Evolutionary conservation across 345 rosid genomes (phyloP).

Genomic region (Eucalyptus globulus): DNA sequence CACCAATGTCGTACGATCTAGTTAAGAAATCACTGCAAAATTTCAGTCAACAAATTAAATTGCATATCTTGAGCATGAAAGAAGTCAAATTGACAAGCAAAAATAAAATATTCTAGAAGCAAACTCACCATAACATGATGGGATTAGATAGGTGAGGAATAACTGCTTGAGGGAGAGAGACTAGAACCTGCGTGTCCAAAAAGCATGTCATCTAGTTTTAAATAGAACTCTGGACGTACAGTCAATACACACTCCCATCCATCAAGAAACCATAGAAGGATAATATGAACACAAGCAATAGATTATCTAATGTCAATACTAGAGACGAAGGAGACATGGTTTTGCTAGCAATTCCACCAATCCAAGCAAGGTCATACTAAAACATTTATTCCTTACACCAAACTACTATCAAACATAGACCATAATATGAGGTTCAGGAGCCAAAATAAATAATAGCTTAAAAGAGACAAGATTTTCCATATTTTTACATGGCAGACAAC

Average conservation of each 20-base stretch:
- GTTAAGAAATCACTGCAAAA: constrained; percentile 84
- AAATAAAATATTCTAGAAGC: background rate
- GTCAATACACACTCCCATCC: background rate
- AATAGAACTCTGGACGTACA: background rate
- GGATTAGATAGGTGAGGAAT: constrained; percentile 77
- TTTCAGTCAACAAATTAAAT: background rate
- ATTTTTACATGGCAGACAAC: background rate
- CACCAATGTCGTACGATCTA: constrained; percentile 87
- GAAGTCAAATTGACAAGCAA: background rate
- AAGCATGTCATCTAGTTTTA: background rate
- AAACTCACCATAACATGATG: constrained; percentile 56
- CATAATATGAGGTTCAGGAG: background rate
- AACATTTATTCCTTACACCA: background rate
- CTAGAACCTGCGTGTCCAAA: constrained; percentile 59
- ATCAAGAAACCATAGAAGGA: background rate
- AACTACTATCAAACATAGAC: background rate
- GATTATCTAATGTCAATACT: background rate
- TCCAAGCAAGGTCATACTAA: background rate
- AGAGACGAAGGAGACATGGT: background rate
- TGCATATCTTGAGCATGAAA: background rate
- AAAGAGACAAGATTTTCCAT: background rate
- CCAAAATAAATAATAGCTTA: background rate
- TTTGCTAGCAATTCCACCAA: background rate
- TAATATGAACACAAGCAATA: background rate
- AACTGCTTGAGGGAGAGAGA: constrained; percentile 60